These are phyloP conservation scores for Herpetomonas samuelpessoai DNA, from an alignment of 208 protist genomes.

Conservation along the genomic window DNA sequence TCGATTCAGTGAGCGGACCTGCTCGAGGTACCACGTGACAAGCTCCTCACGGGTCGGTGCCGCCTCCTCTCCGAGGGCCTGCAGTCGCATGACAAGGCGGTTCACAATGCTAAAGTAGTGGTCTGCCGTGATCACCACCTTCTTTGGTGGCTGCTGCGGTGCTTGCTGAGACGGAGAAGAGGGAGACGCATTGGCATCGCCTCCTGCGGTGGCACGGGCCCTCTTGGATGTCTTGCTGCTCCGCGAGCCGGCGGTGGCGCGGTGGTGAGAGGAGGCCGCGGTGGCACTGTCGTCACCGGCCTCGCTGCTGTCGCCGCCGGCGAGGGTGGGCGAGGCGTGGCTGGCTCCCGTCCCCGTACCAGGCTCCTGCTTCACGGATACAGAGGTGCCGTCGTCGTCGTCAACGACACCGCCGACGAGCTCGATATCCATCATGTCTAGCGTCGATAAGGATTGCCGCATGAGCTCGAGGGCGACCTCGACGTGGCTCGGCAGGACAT, in stretches of 20 bases:
- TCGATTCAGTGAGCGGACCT: constrained; percentile 75
- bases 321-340: no score
- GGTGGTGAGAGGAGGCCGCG: constrained; percentile 2
- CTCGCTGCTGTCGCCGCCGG: neutral
- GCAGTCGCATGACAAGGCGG: constrained; percentile 60
- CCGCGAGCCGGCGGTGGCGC: neutral
- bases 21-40: constrained; percentile 86
- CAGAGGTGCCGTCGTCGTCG: constrained; percentile 2
- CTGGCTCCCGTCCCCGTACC: constrained; percentile 4
- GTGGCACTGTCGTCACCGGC: constrained; percentile 1
- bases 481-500: constrained; percentile 82
- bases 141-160: constrained; percentile 16
- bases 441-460: constrained; percentile 85
- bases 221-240: neutral
- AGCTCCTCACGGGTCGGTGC: constrained; percentile 77
- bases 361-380: constrained; percentile 30
- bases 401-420: constrained; percentile 42
- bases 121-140: constrained; percentile 76
- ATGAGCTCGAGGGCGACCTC: constrained; percentile 88
- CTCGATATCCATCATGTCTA: constrained; percentile 90
- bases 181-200: neutral
- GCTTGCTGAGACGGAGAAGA: constrained; percentile 2
- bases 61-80: constrained; percentile 58
- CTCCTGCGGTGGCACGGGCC: neutral
- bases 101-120: constrained; percentile 90